Conservation (phyloP, 495 filamentous ascomycete genomes). For the Penicillium pancosmium region DNA sequence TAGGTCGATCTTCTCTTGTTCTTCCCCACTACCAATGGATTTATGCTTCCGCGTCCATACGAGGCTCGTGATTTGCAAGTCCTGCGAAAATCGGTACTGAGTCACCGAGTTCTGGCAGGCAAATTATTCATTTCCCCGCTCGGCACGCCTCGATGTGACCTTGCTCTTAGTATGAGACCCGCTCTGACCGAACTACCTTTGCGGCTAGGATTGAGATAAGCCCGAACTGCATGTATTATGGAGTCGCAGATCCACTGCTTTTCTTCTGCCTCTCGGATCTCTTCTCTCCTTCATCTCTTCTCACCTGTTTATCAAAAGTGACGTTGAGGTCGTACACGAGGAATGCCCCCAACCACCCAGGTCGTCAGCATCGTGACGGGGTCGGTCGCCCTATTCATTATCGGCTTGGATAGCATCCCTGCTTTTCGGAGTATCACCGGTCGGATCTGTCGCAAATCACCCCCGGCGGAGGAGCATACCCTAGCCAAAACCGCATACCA, state of each 20-base stretch:
- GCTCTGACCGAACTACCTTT: slow-evolving; percentile 3
- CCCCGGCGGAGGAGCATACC: slow-evolving; percentile 22
- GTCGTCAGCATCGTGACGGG: slow-evolving; percentile 22
- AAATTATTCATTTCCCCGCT: not conserved
- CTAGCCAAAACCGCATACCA: slow-evolving; percentile 28
- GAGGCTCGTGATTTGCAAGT: not conserved
- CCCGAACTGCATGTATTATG: slow-evolving; percentile 3
- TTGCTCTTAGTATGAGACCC: slow-evolving; percentile 2
- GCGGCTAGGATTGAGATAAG: slow-evolving; percentile 13
- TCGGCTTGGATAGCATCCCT: slow-evolving; percentile 25
- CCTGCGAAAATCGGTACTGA: not conserved
- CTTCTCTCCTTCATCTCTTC: not conserved
- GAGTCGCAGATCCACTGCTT: not conserved
- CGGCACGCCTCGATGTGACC: slow-evolving; percentile 2
- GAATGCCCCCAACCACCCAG: slow-evolving; percentile 29
- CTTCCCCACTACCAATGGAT: no score
- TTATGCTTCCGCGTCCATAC: not conserved
- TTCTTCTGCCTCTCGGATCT: not conserved
- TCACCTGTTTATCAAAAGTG: not conserved
- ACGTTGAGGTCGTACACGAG: slow-evolving; percentile 16
- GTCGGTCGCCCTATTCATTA: slow-evolving; percentile 31
- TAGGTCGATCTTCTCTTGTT: no score
- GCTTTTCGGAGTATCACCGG: slow-evolving; percentile 25
- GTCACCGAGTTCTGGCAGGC: not conserved
- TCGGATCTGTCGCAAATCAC: slow-evolving; percentile 23